Percentiles rank a stretch among this genome's conserved stretches.
Conservation (phyloP, 2,329 filamentous ascomycete genomes). For the Talaromyces sp. region DNA sequence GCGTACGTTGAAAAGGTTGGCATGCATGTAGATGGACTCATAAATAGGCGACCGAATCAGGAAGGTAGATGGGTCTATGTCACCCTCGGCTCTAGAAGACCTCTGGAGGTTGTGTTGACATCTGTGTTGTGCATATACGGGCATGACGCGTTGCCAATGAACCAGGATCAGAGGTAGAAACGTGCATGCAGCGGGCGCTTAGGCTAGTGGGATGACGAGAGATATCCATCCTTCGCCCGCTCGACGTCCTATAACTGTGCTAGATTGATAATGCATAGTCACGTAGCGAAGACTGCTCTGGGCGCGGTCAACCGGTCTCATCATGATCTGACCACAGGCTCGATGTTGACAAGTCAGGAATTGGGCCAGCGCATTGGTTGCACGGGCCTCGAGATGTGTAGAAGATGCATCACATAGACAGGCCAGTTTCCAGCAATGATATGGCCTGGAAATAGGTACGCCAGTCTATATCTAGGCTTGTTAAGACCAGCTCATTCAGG, state of each 20-base stretch:
- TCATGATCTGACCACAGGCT: not conserved
- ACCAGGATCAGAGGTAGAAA: not conserved
- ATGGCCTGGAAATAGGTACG: not conserved
- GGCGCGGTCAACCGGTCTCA: not conserved
- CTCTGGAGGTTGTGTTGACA: not conserved
- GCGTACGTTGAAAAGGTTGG: not conserved
- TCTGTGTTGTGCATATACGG: not conserved
- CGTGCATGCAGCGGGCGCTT: not conserved
- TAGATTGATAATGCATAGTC: not conserved
- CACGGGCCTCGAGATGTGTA: not conserved
- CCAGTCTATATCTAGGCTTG: no score
- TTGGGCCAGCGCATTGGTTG: not conserved
- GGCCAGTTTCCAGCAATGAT: not conserved
- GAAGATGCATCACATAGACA: not conserved
- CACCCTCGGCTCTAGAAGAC: not conserved
- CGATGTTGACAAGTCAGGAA: not conserved
- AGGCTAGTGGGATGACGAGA: slow-evolving; percentile 1
- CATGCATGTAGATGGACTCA: not conserved
- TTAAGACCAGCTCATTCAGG: not conserved
- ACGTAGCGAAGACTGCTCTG: not conserved
- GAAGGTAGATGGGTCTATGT: not conserved
- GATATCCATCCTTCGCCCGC: no score
- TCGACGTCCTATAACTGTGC: no score
- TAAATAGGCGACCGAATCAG: not conserved
- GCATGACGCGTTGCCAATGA: not conserved